Conservation (phyloP, 495 filamentous ascomycete species). For the Chaetomium fimeti region DNA sequence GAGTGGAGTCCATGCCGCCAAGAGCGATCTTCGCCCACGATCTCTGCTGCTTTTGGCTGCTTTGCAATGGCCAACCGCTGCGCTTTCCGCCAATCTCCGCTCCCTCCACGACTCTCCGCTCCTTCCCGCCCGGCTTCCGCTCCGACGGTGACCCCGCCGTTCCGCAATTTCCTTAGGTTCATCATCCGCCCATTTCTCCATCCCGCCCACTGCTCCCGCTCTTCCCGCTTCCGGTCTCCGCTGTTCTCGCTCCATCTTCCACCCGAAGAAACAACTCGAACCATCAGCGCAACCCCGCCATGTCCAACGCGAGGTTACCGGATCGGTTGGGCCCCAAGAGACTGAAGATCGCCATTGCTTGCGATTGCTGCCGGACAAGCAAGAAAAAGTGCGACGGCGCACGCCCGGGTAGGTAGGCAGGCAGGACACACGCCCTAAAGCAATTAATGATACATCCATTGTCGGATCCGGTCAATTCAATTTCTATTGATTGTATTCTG, state of each 20-base stretch:
- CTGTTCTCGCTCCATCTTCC: neutral
- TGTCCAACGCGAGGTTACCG: neutral
- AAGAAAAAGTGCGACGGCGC: constrained; percentile 7
- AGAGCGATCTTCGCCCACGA: too few relatives aligned
- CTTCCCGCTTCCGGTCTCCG: too few relatives aligned
- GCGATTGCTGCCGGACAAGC: constrained; percentile 4
- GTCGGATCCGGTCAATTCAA: too few relatives aligned
- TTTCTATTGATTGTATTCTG: neutral
- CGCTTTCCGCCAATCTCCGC: too few relatives aligned
- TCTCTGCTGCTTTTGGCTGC: too few relatives aligned
- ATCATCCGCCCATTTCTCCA: too few relatives aligned
- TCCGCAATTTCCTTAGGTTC: too few relatives aligned
- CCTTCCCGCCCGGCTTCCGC: neutral
- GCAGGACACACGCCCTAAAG: neutral
- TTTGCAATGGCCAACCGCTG: too few relatives aligned
- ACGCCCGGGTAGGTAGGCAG: neutral
- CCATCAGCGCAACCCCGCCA: too few relatives aligned
- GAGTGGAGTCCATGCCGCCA: too few relatives aligned
- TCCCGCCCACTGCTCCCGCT: neutral
- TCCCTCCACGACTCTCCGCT: too few relatives aligned
- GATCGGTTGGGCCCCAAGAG: neutral
- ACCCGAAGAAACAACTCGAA: too few relatives aligned
- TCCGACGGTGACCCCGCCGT: neutral
- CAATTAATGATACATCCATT: neutral
- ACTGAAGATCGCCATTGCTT: constrained; percentile 3